A percentile compares a stretch with the other conserved stretches of the same genome.
Conservation (phyloP, 495 filamentous ascomycete species). For the Ramalina peruviana region DNA sequence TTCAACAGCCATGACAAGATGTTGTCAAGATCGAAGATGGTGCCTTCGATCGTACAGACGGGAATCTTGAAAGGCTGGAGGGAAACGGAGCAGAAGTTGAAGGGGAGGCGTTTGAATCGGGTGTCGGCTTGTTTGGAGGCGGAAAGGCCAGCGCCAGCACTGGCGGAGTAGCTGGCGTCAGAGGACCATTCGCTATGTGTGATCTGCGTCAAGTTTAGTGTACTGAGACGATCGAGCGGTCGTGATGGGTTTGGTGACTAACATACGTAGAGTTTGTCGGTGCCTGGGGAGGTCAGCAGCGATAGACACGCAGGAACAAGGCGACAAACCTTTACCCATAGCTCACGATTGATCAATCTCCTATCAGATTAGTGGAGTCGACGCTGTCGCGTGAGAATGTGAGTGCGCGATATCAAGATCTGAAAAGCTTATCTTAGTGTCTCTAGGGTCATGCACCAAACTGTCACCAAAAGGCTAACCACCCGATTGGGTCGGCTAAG, state of each 20-base stretch:
- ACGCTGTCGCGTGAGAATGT: too few relatives aligned
- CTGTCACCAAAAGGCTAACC: too few relatives aligned
- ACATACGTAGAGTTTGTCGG: conserved; percentile 64
- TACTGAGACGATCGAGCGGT: not conserved
- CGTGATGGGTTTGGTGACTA: not conserved
- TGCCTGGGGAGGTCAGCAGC: conserved; percentile 26
- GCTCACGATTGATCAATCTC: too few relatives aligned
- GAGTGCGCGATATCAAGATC: too few relatives aligned
- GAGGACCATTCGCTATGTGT: conserved; percentile 96
- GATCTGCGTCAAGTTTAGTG: conserved; percentile 37
- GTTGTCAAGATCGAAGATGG: conserved; percentile 76
- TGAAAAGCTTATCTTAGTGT: too few relatives aligned
- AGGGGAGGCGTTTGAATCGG: conserved; percentile 78
- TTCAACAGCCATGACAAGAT: conserved; percentile 88
- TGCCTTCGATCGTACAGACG: conserved; percentile 65
- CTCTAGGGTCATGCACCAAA: too few relatives aligned
- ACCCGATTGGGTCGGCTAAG: too few relatives aligned
- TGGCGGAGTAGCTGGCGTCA: conserved; percentile 68
- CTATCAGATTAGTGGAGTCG: too few relatives aligned
- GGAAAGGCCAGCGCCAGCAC: conserved; percentile 51
- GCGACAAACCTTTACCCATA: conserved; percentile 45
- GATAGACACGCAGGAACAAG: not conserved
- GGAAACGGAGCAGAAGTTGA: conserved; percentile 94
- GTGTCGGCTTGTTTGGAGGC: conserved; percentile 37
- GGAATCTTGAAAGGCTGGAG: conserved; percentile 84